A percentile compares a stretch with the other conserved stretches of the same genome.
Conservation (phyloP, 768 basidiomycete species). For the Suillus subluteus region DNA sequence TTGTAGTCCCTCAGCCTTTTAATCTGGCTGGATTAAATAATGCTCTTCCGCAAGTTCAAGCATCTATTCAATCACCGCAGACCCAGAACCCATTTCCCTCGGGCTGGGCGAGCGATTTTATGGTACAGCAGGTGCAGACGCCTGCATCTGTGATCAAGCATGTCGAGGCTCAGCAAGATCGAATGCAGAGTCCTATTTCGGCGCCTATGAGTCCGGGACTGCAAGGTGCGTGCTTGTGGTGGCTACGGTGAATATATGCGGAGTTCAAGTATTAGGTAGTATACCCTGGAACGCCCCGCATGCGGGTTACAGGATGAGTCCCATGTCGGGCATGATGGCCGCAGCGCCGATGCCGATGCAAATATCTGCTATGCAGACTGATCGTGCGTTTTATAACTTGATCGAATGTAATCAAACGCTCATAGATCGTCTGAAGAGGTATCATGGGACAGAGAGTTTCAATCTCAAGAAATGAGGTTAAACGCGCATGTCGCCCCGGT, state of each 20-base stretch:
- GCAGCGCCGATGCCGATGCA: constrained; percentile 24
- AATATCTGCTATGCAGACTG: constrained; percentile 33
- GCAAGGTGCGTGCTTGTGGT: constrained; percentile 23
- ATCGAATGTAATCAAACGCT: background rate
- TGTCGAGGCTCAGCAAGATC: constrained; percentile 20
- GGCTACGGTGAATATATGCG: background rate
- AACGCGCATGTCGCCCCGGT: constrained; percentile 23
- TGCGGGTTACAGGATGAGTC: constrained; percentile 41
- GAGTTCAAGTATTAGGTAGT: constrained; percentile 30
- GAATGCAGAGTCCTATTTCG: constrained; percentile 11
- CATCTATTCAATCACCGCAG: constrained; percentile 21
- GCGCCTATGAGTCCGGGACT: constrained; percentile 8
- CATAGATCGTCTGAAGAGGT: constrained; percentile 18
- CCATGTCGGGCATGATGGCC: constrained; percentile 39
- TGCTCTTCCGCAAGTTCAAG: constrained; percentile 21
- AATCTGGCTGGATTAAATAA: constrained; percentile 53
- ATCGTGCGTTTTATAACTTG: constrained; percentile 43
- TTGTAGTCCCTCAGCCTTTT: constrained; percentile 48
- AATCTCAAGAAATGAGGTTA: constrained; percentile 52
- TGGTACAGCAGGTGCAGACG: constrained; percentile 25
- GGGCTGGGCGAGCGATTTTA: constrained; percentile 70
- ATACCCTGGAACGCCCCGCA: constrained; percentile 46
- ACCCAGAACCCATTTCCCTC: constrained; percentile 30
- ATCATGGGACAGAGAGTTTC: constrained; percentile 69
- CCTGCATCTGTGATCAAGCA: constrained; percentile 9